Evolutionary conservation across 2,329 filamentous ascomycete genomes (phyloP), one percentile per base, ranked within the genome.

Genomic region (Hymenoscyphus albidus): DNA sequence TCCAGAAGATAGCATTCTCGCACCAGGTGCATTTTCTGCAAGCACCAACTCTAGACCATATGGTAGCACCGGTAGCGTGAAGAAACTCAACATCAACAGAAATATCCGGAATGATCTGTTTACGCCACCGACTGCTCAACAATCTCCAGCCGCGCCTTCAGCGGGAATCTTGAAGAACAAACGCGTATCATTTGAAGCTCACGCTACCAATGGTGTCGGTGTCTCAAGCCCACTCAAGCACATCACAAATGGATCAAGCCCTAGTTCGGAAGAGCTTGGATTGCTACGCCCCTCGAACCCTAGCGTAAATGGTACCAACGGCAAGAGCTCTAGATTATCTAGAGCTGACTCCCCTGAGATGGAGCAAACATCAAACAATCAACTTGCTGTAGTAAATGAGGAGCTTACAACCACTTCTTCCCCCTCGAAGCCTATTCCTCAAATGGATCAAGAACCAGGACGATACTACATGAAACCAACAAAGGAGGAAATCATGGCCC

Each of bases 61-160:
- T 61, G 84, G 86, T n/a, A 87, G 82, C 74, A 84, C 83, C 59
- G 85, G 86, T 56, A 91, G 85, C 74, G 86, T 97, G 71, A 97
- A 97, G 80, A 93, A 93, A 76, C 84, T 99, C 64, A 90, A 93
- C 62, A 97, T 99, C 75, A 96, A 97, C 78, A 89, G 92, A 68
- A 90, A 89, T 70, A 83, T 99, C 75, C 86, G 91, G 62, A 93
- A 85, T 64, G 89, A 92, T 71, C 80, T 88, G 16, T 90, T 89
- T 74, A 83, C 82, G 2, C 85, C 85, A 1, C 85, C 86, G 0
- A 82, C 79, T 14, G 62, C 66, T 40, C 74, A 65, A 67, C 74
- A 40, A 68, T 65, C 56, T 69, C 76, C 68, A 75, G 65, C 70
- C 74, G 73, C 78, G 39, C 80, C 83, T 61, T 88, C 88, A 72